Conservation (phyloP, 192 early-diverging fungal genomes). For the Coemansia sp. region DNA sequence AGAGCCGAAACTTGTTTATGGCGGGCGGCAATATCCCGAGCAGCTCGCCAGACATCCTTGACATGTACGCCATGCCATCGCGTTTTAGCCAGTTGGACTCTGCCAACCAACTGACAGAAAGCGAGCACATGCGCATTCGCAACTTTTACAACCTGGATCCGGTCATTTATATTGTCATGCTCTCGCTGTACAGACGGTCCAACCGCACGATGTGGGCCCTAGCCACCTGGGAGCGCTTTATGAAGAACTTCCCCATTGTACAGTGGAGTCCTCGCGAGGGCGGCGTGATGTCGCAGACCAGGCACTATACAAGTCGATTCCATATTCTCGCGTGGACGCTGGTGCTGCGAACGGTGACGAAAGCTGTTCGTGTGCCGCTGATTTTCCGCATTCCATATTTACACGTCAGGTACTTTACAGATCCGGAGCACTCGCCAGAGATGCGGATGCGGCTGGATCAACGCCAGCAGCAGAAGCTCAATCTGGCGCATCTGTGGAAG, state of each 20-base stretch:
- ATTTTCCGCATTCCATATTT: neutral
- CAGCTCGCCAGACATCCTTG: conserved; percentile 18
- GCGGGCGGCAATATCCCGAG: neutral
- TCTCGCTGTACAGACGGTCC: conserved; percentile 34
- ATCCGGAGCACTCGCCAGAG: conserved; percentile 13
- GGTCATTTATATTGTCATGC: conserved; percentile 49
- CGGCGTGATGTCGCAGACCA: conserved; percentile 29
- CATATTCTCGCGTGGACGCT: conserved; percentile 38
- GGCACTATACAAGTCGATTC: conserved; percentile 37
- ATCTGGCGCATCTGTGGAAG: neutral
- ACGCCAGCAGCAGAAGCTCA: conserved; percentile 15
- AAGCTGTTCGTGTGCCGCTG: conserved; percentile 24
- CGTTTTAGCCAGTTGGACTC: neutral
- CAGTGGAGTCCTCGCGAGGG: conserved; percentile 49
- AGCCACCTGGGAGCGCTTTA: conserved; percentile 46
- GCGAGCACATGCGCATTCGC: conserved; percentile 25
- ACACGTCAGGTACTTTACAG: conserved; percentile 10
- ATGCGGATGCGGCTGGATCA: conserved; percentile 3
- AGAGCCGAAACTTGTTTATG: neutral
- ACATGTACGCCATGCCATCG: conserved; percentile 23
- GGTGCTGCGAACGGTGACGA: conserved; percentile 28
- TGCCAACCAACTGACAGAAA: conserved; percentile 10
- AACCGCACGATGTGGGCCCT: conserved; percentile 32
- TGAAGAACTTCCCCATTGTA: conserved; percentile 44
- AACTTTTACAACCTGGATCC: conserved; percentile 51